phyloP scores from a whole-genome alignment of 345 rosid genomes.

The Ceriops decandra region DNA sequence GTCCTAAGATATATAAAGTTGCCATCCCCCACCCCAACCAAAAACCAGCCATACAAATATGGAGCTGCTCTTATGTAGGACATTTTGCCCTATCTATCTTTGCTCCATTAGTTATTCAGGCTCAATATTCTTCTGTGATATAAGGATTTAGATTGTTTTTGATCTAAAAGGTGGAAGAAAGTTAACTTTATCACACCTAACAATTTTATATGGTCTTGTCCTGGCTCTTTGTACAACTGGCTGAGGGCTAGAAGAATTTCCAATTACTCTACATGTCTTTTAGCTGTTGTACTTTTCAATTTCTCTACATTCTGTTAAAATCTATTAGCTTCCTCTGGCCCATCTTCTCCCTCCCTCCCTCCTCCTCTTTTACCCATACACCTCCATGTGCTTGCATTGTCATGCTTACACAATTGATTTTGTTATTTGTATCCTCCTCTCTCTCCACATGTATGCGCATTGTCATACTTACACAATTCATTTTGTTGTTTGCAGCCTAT shows the following conservation, averaged over 20 bases:
- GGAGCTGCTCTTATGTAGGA: not conserved
- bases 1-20: not conserved
- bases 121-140: not conserved
- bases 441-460: not conserved
- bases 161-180: too few relatives aligned
- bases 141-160: not conserved
- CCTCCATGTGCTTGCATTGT: too few relatives aligned
- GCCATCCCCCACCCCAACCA: not conserved
- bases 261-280: not conserved
- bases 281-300: not conserved
- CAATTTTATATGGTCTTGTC: not conserved
- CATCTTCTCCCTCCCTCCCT: not conserved
- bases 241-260: not conserved
- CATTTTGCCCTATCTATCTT: too few relatives aligned
- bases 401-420: slow-evolving; percentile 1
- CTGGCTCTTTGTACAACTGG: not conserved
- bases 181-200: not conserved
- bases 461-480: not conserved
- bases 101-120: not conserved
- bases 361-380: not conserved
- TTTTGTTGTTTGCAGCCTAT: slow-evolving; percentile 54
- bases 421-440: not conserved
- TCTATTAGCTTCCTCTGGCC: not conserved
- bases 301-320: not conserved
- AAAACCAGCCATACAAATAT: not conserved